Evolutionary conservation across 768 basidiomycete species (phyloP).

Genomic region (Lentinula aciculospora): DNA sequence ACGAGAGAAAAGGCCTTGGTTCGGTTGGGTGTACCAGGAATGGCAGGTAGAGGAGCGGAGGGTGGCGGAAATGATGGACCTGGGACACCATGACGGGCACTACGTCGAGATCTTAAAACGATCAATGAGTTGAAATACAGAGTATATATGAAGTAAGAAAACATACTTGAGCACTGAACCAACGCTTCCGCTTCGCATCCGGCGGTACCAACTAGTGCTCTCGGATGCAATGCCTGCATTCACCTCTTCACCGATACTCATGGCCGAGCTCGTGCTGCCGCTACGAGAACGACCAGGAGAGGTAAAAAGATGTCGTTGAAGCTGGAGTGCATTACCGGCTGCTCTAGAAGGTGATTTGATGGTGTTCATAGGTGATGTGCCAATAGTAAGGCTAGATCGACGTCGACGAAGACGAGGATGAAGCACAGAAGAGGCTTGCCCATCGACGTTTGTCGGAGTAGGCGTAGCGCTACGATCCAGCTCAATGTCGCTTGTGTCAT

Average conservation of each 20-base stretch:
- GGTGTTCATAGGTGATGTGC: conserved; percentile 44
- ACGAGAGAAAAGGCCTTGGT: neutral
- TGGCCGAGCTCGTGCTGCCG: conserved; percentile 32
- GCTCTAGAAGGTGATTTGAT: conserved; percentile 55
- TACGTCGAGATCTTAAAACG: conserved; percentile 33
- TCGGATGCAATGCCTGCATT: conserved; percentile 24
- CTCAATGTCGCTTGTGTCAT: conserved; percentile 30
- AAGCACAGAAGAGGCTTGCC: conserved; percentile 23
- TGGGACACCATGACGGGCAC: conserved; percentile 25
- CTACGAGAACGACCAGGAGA: conserved; percentile 38
- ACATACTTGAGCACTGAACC: conserved; percentile 29
- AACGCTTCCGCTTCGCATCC: conserved; percentile 54
- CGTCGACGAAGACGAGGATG: conserved; percentile 46
- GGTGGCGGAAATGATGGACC: conserved; percentile 1
- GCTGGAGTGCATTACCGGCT: conserved; percentile 43
- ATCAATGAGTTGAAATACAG: conserved; percentile 1
- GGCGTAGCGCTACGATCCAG: conserved; percentile 29
- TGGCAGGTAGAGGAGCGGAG: neutral
- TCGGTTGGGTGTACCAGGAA: neutral
- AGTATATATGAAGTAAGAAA: neutral
- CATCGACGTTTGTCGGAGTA: conserved; percentile 19
- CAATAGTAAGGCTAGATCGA: conserved; percentile 56
- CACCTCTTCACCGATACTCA: conserved; percentile 3
- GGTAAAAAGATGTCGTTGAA: conserved; percentile 38
- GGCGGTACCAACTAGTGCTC: conserved; percentile 38